Conservation (phyloP, 768 basidiomycete genomes). For the Boletus huronensis region DNA sequence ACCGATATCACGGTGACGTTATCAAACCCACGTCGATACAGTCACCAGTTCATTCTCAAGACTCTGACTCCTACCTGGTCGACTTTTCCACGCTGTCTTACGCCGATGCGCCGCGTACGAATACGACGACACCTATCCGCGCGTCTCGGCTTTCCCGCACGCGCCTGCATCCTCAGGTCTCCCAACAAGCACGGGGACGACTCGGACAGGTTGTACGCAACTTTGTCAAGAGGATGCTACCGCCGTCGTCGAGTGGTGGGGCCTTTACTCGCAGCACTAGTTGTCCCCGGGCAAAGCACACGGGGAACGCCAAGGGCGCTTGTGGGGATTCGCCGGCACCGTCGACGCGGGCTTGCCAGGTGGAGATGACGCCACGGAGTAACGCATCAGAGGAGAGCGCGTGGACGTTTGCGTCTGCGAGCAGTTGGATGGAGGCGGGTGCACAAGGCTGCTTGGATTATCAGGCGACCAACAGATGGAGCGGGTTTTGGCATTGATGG, state of each 20-base stretch:
- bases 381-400: conserved; percentile 12
- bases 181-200: conserved; percentile 10
- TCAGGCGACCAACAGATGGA: conserved; percentile 18
- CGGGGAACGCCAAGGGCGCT: background rate
- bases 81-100: conserved; percentile 18
- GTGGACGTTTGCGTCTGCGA: conserved; percentile 21
- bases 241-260: conserved; percentile 6
- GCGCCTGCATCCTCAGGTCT: background rate
- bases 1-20: background rate
- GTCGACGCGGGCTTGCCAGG: background rate
- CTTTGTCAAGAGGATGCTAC: conserved; percentile 22
- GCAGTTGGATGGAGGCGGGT: conserved; percentile 4
- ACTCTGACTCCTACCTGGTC: conserved; percentile 3
- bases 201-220: conserved; percentile 21
- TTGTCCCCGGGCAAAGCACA: background rate
- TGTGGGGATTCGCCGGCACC: background rate
- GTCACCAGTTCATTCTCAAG: conserved; percentile 3
- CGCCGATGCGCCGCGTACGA: background rate
- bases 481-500: conserved; percentile 18
- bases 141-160: background rate
- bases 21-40: background rate
- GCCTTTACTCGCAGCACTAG: background rate
- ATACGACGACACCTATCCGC: background rate
- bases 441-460: conserved; percentile 2
- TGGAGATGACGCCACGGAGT: conserved; percentile 15